These are phyloP conservation scores for Paecilomyces sp. DNA, from an alignment of 2,329 filamentous ascomycete species.

Conservation along the genomic window DNA sequence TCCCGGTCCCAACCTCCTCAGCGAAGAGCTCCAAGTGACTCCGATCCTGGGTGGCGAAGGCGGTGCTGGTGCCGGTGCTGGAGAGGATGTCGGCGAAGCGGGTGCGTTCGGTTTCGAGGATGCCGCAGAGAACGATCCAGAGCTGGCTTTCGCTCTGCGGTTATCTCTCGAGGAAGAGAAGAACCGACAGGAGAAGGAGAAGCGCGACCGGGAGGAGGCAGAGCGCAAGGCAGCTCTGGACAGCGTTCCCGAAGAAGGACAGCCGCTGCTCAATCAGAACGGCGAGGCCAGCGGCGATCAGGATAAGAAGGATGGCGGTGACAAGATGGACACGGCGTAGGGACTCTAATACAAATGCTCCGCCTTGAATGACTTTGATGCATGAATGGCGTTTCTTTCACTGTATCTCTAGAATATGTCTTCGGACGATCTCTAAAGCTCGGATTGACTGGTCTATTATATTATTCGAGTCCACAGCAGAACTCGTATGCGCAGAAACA, in stretches of 20 bases:
- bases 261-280: conserved; percentile 57
- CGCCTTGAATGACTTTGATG: conserved; percentile 23
- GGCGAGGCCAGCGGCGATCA: conserved; percentile 57
- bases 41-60: conserved; percentile 84
- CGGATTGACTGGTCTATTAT: conserved; percentile 4
- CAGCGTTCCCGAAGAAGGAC: conserved; percentile 70
- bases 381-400: conserved; percentile 19
- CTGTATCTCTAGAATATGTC: conserved; percentile 11
- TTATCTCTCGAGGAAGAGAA: conserved; percentile 99
- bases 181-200: conserved; percentile 80
- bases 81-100: conserved; percentile 47
- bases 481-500: not conserved
- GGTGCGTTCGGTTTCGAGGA: conserved; percentile 69
- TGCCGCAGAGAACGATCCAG: conserved; percentile 75
- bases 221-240: conserved; percentile 71
- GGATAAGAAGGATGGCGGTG: conserved; percentile 51
- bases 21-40: conserved; percentile 81
- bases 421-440: not conserved
- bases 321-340: conserved; percentile 90
- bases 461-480: conserved; percentile 9
- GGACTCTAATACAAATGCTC: conserved; percentile 8
- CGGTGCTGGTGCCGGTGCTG: conserved; percentile 39
- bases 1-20: conserved; percentile 84
- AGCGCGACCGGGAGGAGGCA: conserved; percentile 64
- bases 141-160: conserved; percentile 84